A percentile compares a stretch with the other conserved stretches of the same genome.
Conservation (phyloP, 306 rosid species). For the Geum urbanum region DNA sequence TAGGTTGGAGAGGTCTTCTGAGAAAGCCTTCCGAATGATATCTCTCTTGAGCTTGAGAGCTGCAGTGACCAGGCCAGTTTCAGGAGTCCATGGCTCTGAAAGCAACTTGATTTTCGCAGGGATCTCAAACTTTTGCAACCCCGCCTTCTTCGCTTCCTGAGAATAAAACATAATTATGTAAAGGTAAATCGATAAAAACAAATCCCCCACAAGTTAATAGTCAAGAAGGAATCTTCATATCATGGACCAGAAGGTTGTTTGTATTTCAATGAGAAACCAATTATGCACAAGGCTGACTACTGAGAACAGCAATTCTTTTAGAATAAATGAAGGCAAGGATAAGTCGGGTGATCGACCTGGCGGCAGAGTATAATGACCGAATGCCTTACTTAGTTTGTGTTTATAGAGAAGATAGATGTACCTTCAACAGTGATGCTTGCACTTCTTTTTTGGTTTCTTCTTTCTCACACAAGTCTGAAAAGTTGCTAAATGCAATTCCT, state of each 20-base stretch:
- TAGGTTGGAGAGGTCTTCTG: slow-evolving; percentile 58
- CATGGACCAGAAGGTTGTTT: background rate
- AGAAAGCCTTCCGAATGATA: slow-evolving; percentile 55
- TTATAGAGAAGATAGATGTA: slow-evolving; percentile 25
- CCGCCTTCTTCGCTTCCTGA: slow-evolving; percentile 82
- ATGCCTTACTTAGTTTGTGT: background rate
- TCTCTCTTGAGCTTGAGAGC: slow-evolving; percentile 98
- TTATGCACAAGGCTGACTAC: background rate
- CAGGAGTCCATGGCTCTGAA: slow-evolving; percentile 78
- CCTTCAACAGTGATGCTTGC: slow-evolving; percentile 65
- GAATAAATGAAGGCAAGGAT: background rate
- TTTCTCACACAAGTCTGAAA: slow-evolving; percentile 63
- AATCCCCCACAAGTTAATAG: background rate
- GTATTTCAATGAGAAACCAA: background rate
- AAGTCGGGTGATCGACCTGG: background rate
- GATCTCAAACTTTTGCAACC: slow-evolving; percentile 78
- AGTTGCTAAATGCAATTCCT: slow-evolving; percentile 51
- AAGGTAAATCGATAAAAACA: background rate
- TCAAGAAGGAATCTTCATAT: background rate
- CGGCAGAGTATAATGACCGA: background rate
- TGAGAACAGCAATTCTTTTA: background rate
- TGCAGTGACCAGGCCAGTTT: slow-evolving; percentile 83
- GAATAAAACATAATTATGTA: slow-evolving; percentile 9
- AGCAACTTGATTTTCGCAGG: slow-evolving; percentile 76
- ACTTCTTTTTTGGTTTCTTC: slow-evolving; percentile 68